phyloP scores from a whole-genome alignment of 768 basidiomycete species.

The Tubosaeta brunneosetosa region DNA sequence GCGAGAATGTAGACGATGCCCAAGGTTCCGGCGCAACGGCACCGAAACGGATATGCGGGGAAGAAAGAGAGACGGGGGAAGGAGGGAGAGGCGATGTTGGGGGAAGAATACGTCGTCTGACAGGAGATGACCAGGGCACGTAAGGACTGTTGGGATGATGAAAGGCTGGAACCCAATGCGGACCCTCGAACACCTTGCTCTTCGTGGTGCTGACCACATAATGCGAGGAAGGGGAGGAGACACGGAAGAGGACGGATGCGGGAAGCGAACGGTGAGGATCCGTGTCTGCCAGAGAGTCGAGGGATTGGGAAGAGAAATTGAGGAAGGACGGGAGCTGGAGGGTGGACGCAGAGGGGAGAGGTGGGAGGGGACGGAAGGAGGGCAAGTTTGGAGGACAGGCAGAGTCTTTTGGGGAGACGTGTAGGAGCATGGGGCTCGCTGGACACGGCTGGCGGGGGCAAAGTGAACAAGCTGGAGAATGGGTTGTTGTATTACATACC shows the following conservation, averaged over 20 bases:
- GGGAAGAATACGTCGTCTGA: conserved; percentile 40
- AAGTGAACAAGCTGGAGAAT: conserved; percentile 10
- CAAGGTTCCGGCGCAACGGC: conserved; percentile 42
- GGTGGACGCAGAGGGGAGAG: conserved; percentile 34
- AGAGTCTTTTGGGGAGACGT: not conserved
- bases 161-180: conserved; percentile 35
- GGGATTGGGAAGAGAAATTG: conserved; percentile 24
- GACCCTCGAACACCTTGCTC: conserved; percentile 26
- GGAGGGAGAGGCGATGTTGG: conserved; percentile 33
- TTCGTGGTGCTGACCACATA: conserved; percentile 11
- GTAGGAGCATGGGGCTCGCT: conserved; percentile 16
- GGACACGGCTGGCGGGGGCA: conserved; percentile 10
- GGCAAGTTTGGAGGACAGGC: conserved; percentile 7
- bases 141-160: conserved; percentile 55
- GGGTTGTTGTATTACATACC: conserved; percentile 22
- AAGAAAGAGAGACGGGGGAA: conserved; percentile 34
- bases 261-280: conserved; percentile 8
- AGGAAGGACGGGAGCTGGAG: conserved; percentile 38
- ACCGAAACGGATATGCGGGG: conserved; percentile 34
- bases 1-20: conserved; percentile 21
- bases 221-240: conserved; percentile 13
- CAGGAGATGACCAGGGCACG: conserved; percentile 43
- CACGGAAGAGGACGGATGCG: conserved; percentile 14
- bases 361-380: conserved; percentile 31
- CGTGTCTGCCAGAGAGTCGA: conserved; percentile 10